Conservation (phyloP, 306 rosid genomes). For the Delonix regia region DNA sequence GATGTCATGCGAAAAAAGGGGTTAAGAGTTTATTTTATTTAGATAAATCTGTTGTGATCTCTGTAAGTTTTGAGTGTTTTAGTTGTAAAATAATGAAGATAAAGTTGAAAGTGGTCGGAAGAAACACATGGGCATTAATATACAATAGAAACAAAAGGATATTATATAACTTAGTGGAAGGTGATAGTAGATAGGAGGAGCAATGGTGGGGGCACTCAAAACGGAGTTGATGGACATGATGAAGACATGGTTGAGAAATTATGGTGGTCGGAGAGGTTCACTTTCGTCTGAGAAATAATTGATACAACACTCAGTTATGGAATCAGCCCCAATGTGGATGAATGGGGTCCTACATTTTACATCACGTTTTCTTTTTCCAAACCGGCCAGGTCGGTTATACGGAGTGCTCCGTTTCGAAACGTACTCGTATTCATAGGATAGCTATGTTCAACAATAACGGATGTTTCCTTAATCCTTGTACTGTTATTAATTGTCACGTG, state of each 20-base stretch:
- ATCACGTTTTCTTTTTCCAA: neutral
- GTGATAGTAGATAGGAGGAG: neutral
- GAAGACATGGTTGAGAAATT: neutral
- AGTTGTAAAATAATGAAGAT: neutral
- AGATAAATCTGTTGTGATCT: too few relatives aligned
- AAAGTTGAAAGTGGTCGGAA: neutral
- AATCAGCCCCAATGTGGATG: neutral
- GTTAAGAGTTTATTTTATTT: neutral
- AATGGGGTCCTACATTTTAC: neutral
- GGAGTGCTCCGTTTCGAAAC: neutral
- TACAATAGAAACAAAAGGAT: too few relatives aligned
- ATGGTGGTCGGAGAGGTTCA: conserved; percentile 32
- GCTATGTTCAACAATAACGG: too few relatives aligned
- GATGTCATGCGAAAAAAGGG: neutral
- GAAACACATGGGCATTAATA: neutral
- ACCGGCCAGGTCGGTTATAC: neutral
- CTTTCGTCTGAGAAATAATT: neutral
- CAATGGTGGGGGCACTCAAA: neutral
- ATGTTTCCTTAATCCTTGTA: too few relatives aligned
- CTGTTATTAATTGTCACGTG: too few relatives aligned
- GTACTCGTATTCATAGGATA: too few relatives aligned
- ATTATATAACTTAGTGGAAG: neutral
- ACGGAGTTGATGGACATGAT: neutral
- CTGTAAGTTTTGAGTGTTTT: too few relatives aligned
- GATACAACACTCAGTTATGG: conserved; percentile 6